Conservation (phyloP, 2,329 filamentous ascomycete genomes). For the Hypoxylon sp. region DNA sequence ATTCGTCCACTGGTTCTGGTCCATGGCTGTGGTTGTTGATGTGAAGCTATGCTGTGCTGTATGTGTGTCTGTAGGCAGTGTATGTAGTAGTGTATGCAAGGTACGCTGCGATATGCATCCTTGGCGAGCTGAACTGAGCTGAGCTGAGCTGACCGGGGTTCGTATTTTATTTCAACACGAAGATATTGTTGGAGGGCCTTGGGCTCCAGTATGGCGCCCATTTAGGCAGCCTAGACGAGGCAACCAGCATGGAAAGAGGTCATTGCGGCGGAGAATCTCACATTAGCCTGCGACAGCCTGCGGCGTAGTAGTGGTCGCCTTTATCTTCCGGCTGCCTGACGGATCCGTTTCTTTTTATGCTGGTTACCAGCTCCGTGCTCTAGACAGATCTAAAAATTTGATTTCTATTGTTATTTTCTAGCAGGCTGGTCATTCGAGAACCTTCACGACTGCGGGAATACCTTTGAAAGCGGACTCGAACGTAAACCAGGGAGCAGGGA, state of each 20-base stretch:
- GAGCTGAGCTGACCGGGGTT: conserved; percentile 12
- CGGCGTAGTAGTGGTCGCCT: not conserved
- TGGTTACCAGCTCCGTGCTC: not conserved
- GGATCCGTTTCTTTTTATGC: not conserved
- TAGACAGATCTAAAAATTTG: not conserved
- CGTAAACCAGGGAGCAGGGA: not conserved
- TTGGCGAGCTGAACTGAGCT: not conserved
- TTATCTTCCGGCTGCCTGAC: not conserved
- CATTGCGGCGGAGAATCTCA: conserved; percentile 19
- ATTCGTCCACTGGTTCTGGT: not conserved
- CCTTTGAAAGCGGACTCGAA: not conserved
- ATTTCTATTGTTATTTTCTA: not conserved
- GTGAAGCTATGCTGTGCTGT: not conserved
- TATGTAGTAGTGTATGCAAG: conserved; percentile 1
- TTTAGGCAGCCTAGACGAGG: conserved; percentile 19
- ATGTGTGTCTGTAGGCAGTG: not conserved
- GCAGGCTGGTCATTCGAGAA: too few relatives aligned
- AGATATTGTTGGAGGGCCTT: conserved; percentile 17
- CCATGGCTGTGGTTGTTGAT: not conserved
- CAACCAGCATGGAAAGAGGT: conserved; percentile 10
- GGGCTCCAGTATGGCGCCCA: conserved; percentile 22
- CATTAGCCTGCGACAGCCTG: conserved; percentile 2
- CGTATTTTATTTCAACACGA: conserved; percentile 41
- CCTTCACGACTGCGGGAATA: not conserved
- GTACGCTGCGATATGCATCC: conserved; percentile 9